Evolutionary conservation across 192 early-diverging fungal genomes (phyloP).

Genomic region (Coemansia sp.): DNA sequence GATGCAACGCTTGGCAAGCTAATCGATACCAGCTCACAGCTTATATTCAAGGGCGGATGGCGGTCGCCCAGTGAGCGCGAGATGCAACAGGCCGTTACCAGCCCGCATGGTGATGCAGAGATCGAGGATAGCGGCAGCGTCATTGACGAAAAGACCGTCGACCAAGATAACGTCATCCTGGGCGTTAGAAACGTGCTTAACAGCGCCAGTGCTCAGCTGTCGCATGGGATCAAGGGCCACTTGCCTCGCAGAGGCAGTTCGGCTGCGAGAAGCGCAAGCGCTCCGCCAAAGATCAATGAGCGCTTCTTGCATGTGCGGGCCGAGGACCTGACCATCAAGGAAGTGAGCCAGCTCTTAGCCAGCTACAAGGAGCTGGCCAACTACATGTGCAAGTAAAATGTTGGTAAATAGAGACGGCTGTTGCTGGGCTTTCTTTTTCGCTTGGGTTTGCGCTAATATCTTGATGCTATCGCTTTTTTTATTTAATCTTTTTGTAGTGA

Average conservation of each 20-base stretch:
- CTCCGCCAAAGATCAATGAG: slow-evolving; percentile 14
- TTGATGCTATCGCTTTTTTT: background rate
- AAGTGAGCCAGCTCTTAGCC: slow-evolving; percentile 32
- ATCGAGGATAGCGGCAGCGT: background rate
- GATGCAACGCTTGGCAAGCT: slow-evolving; percentile 47
- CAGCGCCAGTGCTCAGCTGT: slow-evolving; percentile 41
- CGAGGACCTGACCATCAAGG: slow-evolving; percentile 32
- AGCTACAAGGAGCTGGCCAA: slow-evolving; percentile 48
- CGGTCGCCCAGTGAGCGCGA: slow-evolving; percentile 29
- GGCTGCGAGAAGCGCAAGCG: background rate
- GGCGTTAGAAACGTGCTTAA: slow-evolving; percentile 26
- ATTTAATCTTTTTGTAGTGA: background rate
- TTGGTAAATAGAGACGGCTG: too few species aligned
- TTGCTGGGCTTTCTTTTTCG: too few species aligned
- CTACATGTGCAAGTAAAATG: slow-evolving; percentile 17
- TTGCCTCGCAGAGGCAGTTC: slow-evolving; percentile 15
- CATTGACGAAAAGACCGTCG: slow-evolving; percentile 8
- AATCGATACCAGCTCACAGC: slow-evolving; percentile 33
- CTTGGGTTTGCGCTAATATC: too few species aligned
- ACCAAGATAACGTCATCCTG: slow-evolving; percentile 11
- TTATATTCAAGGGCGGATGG: slow-evolving; percentile 29
- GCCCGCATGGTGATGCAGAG: background rate
- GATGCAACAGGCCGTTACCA: slow-evolving; percentile 9
- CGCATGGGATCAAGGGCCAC: slow-evolving; percentile 42
- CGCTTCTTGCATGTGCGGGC: slow-evolving; percentile 4